Conservation (phyloP, 176 grass and related monocot genomes). For the Carex pumila region DNA sequence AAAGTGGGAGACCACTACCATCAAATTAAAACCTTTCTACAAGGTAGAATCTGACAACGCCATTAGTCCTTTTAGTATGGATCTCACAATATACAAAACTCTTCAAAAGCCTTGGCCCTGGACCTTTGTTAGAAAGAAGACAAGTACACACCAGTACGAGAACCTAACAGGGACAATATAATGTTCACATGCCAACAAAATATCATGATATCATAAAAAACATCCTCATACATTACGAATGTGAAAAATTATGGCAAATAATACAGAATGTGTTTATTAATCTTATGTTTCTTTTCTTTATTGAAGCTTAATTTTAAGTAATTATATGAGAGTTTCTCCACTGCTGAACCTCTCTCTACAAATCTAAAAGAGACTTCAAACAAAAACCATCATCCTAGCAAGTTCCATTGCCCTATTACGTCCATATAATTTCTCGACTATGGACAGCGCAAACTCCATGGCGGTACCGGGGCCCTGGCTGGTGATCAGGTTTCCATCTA, state of each 20-base stretch:
- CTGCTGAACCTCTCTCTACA: neutral
- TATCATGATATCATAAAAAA: neutral
- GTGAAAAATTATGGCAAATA: neutral
- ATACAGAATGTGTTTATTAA: neutral
- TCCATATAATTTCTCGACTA: constrained; percentile 19
- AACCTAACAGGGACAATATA: neutral
- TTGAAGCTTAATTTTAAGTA: neutral
- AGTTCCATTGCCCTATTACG: neutral
- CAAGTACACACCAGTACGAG: neutral
- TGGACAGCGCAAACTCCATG: constrained; percentile 22
- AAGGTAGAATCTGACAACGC: no score
- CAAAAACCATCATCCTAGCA: constrained; percentile 8
- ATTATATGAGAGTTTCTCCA: neutral
- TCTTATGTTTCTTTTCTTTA: neutral
- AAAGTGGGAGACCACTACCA: no score
- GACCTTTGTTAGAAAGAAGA: neutral
- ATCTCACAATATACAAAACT: no score
- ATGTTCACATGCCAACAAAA: neutral
- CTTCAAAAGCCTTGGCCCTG: no score
- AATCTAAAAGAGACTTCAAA: neutral
- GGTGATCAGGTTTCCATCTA: constrained; percentile 24
- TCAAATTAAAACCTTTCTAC: no score
- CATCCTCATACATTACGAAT: neutral
- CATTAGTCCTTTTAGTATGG: no score
- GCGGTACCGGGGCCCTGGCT: constrained; percentile 21